Percentiles rank a stretch among this genome's conserved stretches.
phyloP scores from a whole-genome alignment of 148 eudicot genomes.

The Rhododendron ferrugineum region DNA sequence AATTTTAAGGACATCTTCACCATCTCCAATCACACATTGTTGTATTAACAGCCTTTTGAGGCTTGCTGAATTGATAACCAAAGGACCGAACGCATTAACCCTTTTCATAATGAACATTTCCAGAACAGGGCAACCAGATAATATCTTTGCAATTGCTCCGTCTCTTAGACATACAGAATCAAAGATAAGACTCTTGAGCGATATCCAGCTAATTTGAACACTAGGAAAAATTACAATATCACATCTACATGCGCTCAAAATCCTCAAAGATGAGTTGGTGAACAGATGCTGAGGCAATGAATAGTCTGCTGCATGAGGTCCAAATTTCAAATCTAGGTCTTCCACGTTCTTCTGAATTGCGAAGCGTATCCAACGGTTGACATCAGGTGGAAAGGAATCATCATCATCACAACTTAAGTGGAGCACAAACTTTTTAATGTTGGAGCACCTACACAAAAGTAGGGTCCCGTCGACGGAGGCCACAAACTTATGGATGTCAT shows the following conservation, averaged over 20 bases:
- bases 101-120: background rate
- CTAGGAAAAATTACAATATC: background rate
- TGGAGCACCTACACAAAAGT: background rate
- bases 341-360: background rate
- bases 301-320: background rate
- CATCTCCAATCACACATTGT: background rate
- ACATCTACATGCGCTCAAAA: background rate
- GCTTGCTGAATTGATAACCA: background rate
- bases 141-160: background rate
- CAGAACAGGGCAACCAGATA: background rate
- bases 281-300: slow-evolving; percentile 1
- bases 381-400: background rate
- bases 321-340: background rate
- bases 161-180: background rate
- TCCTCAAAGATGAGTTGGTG: background rate
- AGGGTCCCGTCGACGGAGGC: background rate
- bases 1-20: background rate
- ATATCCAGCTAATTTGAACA: background rate
- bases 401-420: background rate
- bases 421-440: background rate
- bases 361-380: background rate
- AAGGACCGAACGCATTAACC: background rate
- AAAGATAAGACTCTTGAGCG: background rate
- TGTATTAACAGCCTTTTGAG: background rate
- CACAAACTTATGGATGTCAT: background rate